Evolutionary conservation across 768 basidiomycete genomes (phyloP).

Genomic region (Collybiopsis confluens): DNA sequence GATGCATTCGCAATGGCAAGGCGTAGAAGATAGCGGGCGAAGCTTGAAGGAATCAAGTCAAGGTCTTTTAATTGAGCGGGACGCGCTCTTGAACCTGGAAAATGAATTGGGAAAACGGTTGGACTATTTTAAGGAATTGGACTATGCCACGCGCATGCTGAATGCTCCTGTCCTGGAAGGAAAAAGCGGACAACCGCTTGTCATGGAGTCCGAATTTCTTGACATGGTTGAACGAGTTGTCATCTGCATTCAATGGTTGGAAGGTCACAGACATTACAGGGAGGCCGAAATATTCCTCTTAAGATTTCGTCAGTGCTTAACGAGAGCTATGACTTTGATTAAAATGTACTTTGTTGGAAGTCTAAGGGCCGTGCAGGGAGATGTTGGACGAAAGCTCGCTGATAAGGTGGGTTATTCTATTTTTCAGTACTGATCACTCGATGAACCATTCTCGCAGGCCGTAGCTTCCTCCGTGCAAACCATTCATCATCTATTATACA

Average conservation of each 20-base stretch:
- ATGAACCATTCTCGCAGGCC: slow-evolving; percentile 19
- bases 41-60: slow-evolving; percentile 91
- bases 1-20: slow-evolving; percentile 82
- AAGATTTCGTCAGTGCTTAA: slow-evolving; percentile 97
- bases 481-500: slow-evolving; percentile 72
- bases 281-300: slow-evolving; percentile 95
- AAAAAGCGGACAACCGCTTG: slow-evolving; percentile 69
- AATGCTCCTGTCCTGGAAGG: slow-evolving; percentile 59
- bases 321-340: slow-evolving; percentile 95
- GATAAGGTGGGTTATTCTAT: slow-evolving; percentile 57
- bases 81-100: slow-evolving; percentile 69
- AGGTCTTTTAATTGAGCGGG: slow-evolving; percentile 85
- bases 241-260: slow-evolving; percentile 88
- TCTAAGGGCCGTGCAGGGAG: slow-evolving; percentile 70
- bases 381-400: slow-evolving; percentile 68
- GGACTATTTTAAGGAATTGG: slow-evolving; percentile 94
- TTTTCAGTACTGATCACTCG: neutral
- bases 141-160: slow-evolving; percentile 87
- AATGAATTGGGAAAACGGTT: slow-evolving; percentile 79
- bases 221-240: slow-evolving; percentile 97
- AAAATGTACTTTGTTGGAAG: slow-evolving; percentile 95
- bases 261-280: slow-evolving; percentile 79
- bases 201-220: slow-evolving; percentile 86
- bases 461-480: slow-evolving; percentile 75
- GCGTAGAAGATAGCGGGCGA: slow-evolving; percentile 91